phyloP scores from a whole-genome alignment of 2,329 filamentous ascomycete species.

The Myriosclerotinia scirpicola region DNA sequence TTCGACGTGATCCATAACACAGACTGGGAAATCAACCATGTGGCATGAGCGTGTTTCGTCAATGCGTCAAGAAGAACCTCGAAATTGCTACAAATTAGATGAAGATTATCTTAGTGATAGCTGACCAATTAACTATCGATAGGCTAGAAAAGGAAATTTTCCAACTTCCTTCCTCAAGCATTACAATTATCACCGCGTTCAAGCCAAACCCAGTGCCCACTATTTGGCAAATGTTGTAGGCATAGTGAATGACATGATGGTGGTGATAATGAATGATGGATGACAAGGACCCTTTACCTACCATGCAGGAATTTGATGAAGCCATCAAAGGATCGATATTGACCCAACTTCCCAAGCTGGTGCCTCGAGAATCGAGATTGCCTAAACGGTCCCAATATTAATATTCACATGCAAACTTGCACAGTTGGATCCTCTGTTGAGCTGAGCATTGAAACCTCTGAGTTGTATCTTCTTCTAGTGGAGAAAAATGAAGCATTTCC shows the following conservation, averaged over 20 bases:
- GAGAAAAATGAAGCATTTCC: conserved; percentile 17
- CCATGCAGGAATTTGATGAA: conserved; percentile 11
- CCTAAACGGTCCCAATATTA: conserved; percentile 3
- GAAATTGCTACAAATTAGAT: background rate
- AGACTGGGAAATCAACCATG: conserved; percentile 12
- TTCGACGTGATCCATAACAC: conserved; percentile 2
- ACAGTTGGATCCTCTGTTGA: conserved; percentile 6
- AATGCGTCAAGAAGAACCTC: conserved; percentile 1
- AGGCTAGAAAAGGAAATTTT: background rate
- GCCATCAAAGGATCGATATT: conserved; percentile 11
- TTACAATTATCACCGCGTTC: background rate
- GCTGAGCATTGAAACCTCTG: conserved; percentile 9
- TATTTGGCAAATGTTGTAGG: background rate
- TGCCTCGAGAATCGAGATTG: too few relatives aligned
- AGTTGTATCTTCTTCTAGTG: conserved; percentile 21
- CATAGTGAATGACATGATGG: background rate
- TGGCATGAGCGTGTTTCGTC: conserved; percentile 7
- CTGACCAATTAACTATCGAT: background rate
- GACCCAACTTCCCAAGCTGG: background rate
- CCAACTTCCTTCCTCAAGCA: background rate
- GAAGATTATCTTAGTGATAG: background rate
- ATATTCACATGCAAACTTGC: conserved; percentile 6
- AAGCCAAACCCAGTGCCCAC: background rate
- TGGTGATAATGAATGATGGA: background rate
- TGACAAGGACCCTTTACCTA: background rate